Conservation (phyloP, 108 stramenopile species). For the Cyclotella baltica region DNA sequence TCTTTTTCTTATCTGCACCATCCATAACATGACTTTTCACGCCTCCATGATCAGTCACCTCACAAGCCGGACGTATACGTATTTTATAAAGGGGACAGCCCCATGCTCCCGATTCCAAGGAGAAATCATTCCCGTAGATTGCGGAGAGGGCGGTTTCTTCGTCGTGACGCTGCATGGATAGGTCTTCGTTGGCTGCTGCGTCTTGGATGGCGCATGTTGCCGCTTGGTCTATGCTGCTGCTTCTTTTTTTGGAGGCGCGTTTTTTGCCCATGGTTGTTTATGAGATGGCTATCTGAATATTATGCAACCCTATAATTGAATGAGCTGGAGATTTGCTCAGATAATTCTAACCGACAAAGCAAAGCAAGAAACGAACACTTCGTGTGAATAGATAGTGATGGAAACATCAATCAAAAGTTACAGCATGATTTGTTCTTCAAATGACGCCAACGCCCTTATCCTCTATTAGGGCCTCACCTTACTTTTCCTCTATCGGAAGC, state of each 20-base stretch:
- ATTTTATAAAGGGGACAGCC: conserved; percentile 44
- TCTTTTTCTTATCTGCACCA: background rate
- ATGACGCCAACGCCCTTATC: too few relatives aligned
- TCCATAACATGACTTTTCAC: background rate
- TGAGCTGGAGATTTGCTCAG: too few relatives aligned
- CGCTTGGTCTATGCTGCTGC: conserved; percentile 28
- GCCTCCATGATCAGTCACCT: conserved; percentile 14
- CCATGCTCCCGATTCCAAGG: conserved; percentile 56
- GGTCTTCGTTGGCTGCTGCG: conserved; percentile 55
- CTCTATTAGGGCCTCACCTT: too few relatives aligned
- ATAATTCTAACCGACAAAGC: too few relatives aligned
- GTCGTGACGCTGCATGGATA: conserved; percentile 71
- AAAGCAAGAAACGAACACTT: too few relatives aligned
- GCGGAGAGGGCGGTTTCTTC: conserved; percentile 79
- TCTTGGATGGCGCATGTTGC: background rate
- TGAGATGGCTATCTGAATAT: background rate
- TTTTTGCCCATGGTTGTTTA: conserved; percentile 38
- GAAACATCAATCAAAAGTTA: too few relatives aligned
- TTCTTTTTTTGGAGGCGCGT: conserved; percentile 31
- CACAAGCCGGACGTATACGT: conserved; percentile 29
- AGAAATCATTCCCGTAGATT: conserved; percentile 81
- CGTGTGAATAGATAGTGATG: too few relatives aligned
- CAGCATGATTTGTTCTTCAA: too few relatives aligned
- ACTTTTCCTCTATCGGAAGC: too few relatives aligned
- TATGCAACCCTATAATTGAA: background rate